phyloP scores from a whole-genome alignment of 768 basidiomycete genomes.

The Pulveroboletus frians region DNA sequence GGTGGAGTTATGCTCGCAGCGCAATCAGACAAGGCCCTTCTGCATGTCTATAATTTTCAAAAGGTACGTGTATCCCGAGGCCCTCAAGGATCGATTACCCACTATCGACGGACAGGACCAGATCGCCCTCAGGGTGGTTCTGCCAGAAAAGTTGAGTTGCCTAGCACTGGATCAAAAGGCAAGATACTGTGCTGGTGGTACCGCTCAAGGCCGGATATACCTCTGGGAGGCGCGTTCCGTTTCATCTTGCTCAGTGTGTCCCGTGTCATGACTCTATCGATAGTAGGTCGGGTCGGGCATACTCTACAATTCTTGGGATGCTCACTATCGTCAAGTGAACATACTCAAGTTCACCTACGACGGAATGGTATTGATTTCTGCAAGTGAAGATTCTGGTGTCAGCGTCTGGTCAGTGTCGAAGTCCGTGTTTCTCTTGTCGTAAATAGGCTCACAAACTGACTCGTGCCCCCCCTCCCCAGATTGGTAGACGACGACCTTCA shows the following conservation, averaged over 20 bases:
- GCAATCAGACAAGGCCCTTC: slow-evolving; percentile 81
- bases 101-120: slow-evolving; percentile 61
- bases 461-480: slow-evolving; percentile 37
- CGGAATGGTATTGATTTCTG: slow-evolving; percentile 73
- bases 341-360: slow-evolving; percentile 81
- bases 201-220: slow-evolving; percentile 82
- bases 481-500: slow-evolving; percentile 71
- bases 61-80: slow-evolving; percentile 48
- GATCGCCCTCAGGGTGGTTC: slow-evolving; percentile 74
- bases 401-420: slow-evolving; percentile 87
- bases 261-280: slow-evolving; percentile 16
- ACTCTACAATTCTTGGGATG: slow-evolving; percentile 86
- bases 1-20: slow-evolving; percentile 84
- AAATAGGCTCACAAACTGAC: slow-evolving; percentile 10
- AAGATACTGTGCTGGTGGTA: slow-evolving; percentile 81
- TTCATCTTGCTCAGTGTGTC: not conserved
- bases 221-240: slow-evolving; percentile 82
- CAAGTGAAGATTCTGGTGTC: slow-evolving; percentile 86
- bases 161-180: slow-evolving; percentile 71
- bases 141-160: slow-evolving; percentile 86
- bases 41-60: slow-evolving; percentile 92
- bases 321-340: slow-evolving; percentile 88
- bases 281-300: slow-evolving; percentile 87
- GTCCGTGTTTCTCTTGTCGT: slow-evolving; percentile 41
- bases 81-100: not conserved